Evolutionary conservation across 768 basidiomycete genomes (phyloP).

Genomic region (Suillus subalutaceus): DNA sequence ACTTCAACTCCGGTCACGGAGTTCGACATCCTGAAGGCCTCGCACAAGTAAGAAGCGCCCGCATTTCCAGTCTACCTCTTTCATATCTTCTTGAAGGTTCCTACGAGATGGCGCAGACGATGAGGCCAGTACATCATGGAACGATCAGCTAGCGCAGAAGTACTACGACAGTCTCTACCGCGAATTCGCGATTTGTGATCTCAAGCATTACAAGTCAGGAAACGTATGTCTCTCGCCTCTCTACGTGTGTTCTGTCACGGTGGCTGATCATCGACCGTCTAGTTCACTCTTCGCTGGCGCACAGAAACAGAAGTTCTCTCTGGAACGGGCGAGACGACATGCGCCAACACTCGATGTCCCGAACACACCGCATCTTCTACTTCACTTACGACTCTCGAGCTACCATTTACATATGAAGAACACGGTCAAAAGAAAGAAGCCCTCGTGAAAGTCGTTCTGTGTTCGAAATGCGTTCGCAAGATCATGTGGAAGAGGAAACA

Average conservation of each 20-base stretch:
- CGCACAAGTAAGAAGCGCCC: constrained; percentile 56
- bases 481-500: constrained; percentile 83
- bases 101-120: constrained; percentile 65
- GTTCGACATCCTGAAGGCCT: constrained; percentile 75
- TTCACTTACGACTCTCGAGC: constrained; percentile 73
- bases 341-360: constrained; percentile 86
- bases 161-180: constrained; percentile 89
- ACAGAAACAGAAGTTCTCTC: constrained; percentile 89
- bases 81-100: constrained; percentile 52
- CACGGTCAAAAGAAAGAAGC: constrained; percentile 74
- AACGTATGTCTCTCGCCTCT: constrained; percentile 53
- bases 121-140: constrained; percentile 55
- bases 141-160: constrained; percentile 84
- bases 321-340: constrained; percentile 84
- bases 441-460: constrained; percentile 90
- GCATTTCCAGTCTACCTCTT: neutral
- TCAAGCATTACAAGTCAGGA: constrained; percentile 95
- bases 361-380: constrained; percentile 49
- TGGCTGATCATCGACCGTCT: constrained; percentile 3
- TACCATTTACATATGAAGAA: constrained; percentile 90
- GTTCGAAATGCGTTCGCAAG: constrained; percentile 77
- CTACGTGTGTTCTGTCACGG: neutral
- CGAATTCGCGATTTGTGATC: constrained; percentile 89
- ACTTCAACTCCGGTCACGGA: constrained; percentile 41
- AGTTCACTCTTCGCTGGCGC: constrained; percentile 91